These are phyloP conservation scores for Alternaria postmessia DNA, from an alignment of 2,329 filamentous ascomycete species.

Conservation along the genomic window DNA sequence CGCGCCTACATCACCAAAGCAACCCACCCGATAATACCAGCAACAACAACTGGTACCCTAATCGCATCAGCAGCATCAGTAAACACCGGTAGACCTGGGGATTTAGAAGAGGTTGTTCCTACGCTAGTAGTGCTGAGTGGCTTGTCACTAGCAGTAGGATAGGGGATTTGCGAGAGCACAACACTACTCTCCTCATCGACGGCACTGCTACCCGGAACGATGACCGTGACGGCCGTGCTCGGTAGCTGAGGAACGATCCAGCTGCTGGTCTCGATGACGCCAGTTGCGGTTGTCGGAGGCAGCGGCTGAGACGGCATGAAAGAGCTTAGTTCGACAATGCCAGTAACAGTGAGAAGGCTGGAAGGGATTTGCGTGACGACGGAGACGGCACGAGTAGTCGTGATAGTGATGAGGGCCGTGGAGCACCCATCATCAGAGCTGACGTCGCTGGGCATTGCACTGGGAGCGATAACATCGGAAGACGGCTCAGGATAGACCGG, in stretches of 20 bases:
- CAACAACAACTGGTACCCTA: conserved; percentile 24
- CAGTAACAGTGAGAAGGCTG: neutral
- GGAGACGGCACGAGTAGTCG: conserved; percentile 2
- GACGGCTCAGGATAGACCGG: neutral
- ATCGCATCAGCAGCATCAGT: conserved; percentile 29
- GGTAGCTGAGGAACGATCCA: neutral
- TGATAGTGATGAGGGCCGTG: neutral
- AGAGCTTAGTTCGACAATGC: neutral
- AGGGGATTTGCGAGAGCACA: conserved; percentile 15
- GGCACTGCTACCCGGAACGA: neutral
- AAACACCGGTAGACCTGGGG: conserved; percentile 20
- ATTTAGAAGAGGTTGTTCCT: conserved; percentile 9
- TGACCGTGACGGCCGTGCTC: neutral
- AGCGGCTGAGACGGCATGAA: neutral
- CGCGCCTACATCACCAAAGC: conserved; percentile 28
- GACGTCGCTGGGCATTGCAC: neutral
- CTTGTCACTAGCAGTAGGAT: conserved; percentile 13
- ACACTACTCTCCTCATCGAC: neutral
- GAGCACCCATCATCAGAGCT: neutral
- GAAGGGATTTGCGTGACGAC: conserved; percentile 5
- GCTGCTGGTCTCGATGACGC: neutral
- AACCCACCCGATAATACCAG: conserved; percentile 28
- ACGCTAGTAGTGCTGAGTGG: conserved; percentile 11
- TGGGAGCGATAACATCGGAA: neutral
- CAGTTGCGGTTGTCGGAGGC: neutral